A percentile compares a stretch with the other conserved stretches of the same genome.
Conservation (phyloP, 2,329 filamentous ascomycete species). For the Clonostachys rosea region DNA sequence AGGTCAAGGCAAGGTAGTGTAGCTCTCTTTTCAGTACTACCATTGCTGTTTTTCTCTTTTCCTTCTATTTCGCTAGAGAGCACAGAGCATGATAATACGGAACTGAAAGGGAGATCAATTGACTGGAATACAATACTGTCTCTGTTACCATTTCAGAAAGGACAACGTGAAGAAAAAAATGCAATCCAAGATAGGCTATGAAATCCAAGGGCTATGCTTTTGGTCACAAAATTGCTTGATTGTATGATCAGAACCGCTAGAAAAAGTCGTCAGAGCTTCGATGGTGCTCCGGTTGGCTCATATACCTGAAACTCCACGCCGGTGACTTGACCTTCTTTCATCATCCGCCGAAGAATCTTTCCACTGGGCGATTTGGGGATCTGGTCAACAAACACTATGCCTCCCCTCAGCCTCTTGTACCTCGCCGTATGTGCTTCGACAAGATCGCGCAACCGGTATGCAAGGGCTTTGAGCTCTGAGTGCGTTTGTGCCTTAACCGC, state of each 20-base stretch:
- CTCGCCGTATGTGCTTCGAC: conserved; percentile 54
- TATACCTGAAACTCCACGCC: conserved; percentile 27
- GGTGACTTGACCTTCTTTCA: conserved; percentile 32
- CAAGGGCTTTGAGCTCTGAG: conserved; percentile 32
- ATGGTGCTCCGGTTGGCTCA: background rate
- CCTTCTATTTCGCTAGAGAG: too few relatives aligned
- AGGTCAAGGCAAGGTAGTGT: background rate
- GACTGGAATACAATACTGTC: too few relatives aligned
- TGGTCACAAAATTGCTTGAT: too few relatives aligned
- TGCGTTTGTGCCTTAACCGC: conserved; percentile 14
- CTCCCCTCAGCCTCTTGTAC: conserved; percentile 67
- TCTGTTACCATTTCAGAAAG: too few relatives aligned
- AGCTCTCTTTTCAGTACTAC: background rate
- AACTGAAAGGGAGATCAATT: too few relatives aligned
- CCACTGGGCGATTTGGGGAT: conserved; percentile 68
- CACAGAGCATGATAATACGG: too few relatives aligned
- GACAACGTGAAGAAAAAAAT: too few relatives aligned
- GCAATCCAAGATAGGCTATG: too few relatives aligned
- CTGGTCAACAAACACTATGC: conserved; percentile 61
- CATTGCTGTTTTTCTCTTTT: too few relatives aligned
- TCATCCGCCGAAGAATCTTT: conserved; percentile 38
- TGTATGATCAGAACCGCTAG: too few relatives aligned
- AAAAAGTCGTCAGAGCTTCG: too few relatives aligned
- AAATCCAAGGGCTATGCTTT: too few relatives aligned
- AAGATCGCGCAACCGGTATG: conserved; percentile 49